phyloP scores from a whole-genome alignment of 495 filamentous ascomycete species.

The Xylaria cubensis region DNA sequence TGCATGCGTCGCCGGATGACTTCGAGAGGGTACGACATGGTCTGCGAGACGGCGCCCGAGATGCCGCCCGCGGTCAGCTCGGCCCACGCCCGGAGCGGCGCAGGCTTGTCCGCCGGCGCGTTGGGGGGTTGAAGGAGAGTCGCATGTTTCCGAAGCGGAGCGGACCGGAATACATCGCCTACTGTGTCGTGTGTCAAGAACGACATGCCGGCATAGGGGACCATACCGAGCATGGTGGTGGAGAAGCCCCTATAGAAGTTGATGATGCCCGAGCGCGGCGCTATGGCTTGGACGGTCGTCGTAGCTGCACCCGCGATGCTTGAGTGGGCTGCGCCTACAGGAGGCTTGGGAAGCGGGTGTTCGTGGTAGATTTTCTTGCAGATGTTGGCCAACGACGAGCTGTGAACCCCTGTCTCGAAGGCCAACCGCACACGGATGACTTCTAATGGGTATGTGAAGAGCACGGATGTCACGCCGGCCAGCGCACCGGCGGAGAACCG shows the following conservation, averaged over 20 bases:
- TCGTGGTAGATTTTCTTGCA: conserved; percentile 87
- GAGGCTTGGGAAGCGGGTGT: conserved; percentile 44
- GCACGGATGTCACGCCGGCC: conserved; percentile 88
- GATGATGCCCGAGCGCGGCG: conserved; percentile 69
- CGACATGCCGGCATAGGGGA: conserved; percentile 96
- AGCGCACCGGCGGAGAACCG: conserved; percentile 79
- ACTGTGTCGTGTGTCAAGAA: conserved; percentile 93
- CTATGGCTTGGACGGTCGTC: conserved; percentile 42
- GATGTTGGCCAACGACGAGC: conserved; percentile 71
- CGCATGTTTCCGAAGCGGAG: conserved; percentile 70
- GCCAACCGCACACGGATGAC: conserved; percentile 90
- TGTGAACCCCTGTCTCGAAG: conserved; percentile 81
- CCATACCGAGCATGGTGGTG: conserved; percentile 88
- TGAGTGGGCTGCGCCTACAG: conserved; percentile 17
- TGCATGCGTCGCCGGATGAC: conserved; percentile 94
- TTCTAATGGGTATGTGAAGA: conserved; percentile 94
- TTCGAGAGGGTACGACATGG: conserved; percentile 89
- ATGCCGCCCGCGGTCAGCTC: conserved; percentile 83
- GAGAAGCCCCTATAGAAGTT: conserved; percentile 97
- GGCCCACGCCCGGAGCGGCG: conserved; percentile 76
- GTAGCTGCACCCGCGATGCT: conserved; percentile 34
- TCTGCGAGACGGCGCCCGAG: conserved; percentile 88
- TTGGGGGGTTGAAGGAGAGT: conserved; percentile 55
- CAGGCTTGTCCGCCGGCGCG: conserved; percentile 62
- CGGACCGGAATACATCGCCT: conserved; percentile 78